These are phyloP conservation scores for Camelina neglecta DNA, from an alignment of 345 rosid genomes.

Conservation along the genomic window DNA sequence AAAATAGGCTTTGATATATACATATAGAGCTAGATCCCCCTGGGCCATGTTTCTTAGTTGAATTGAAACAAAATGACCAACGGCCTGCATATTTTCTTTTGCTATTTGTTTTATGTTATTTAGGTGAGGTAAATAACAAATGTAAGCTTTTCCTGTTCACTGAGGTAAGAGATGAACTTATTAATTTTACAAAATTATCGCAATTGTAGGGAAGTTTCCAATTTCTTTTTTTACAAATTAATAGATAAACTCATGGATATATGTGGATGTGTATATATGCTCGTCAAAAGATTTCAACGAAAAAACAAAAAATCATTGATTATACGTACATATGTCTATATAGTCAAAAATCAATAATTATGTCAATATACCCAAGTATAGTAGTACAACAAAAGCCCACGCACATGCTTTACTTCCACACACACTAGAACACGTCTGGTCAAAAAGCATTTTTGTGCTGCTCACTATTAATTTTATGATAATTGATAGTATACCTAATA, in stretches of 20 bases:
- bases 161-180: background rate
- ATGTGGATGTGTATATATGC: background rate
- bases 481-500: background rate
- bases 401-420: background rate
- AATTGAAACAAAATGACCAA: background rate
- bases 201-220: background rate
- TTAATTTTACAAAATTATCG: background rate
- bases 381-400: background rate
- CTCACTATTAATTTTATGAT: background rate
- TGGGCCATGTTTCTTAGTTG: background rate
- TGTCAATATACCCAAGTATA: background rate
- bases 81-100: background rate
- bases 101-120: background rate
- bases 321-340: too few species aligned
- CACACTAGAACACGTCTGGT: background rate
- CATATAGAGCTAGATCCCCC: background rate
- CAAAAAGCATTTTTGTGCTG: background rate
- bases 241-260: background rate
- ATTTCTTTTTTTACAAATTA: background rate
- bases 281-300: slow-evolving; percentile 2
- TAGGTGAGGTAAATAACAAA: background rate
- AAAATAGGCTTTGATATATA: background rate
- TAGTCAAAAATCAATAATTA: background rate
- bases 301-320: background rate
- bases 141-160: background rate